phyloP scores from a whole-genome alignment of 1,284 basidiomycete species.

The Lignosus rhinocerotis region DNA sequence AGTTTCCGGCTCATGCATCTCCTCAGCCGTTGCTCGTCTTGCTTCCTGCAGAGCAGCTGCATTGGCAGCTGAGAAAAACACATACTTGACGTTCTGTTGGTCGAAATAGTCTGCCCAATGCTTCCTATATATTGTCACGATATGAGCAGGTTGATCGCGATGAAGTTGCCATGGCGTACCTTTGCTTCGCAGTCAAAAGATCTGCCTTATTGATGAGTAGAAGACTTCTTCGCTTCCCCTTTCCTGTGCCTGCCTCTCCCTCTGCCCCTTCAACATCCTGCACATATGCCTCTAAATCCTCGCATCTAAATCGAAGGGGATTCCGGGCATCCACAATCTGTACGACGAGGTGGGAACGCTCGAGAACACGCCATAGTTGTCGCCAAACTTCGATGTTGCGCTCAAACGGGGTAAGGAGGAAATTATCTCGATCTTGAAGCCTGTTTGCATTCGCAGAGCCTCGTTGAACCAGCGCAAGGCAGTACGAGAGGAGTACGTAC shows the following conservation, averaged over 20 bases:
- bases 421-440: constrained; percentile 75
- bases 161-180: constrained; percentile 47
- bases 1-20: constrained; percentile 27
- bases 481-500: constrained; percentile 46
- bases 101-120: constrained; percentile 97
- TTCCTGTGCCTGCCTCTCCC: constrained; percentile 76
- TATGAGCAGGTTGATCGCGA: neutral
- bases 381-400: constrained; percentile 97
- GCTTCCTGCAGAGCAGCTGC: constrained; percentile 84
- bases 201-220: constrained; percentile 98
- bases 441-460: constrained; percentile 37
- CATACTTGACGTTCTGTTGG: constrained; percentile 76
- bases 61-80: constrained; percentile 95
- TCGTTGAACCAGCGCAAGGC: neutral
- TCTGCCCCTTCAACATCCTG: constrained; percentile 75
- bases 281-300: constrained; percentile 90
- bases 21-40: constrained; percentile 52
- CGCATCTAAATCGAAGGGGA: constrained; percentile 87
- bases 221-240: constrained; percentile 73
- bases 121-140: constrained; percentile 39
- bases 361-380: constrained; percentile 93
- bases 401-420: constrained; percentile 93
- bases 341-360: constrained; percentile 90
- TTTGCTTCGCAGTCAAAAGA: constrained; percentile 84
- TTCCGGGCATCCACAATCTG: constrained; percentile 97